Conservation (phyloP, 495 filamentous ascomycete species). For the Melanomma pulvis-pyrius region DNA sequence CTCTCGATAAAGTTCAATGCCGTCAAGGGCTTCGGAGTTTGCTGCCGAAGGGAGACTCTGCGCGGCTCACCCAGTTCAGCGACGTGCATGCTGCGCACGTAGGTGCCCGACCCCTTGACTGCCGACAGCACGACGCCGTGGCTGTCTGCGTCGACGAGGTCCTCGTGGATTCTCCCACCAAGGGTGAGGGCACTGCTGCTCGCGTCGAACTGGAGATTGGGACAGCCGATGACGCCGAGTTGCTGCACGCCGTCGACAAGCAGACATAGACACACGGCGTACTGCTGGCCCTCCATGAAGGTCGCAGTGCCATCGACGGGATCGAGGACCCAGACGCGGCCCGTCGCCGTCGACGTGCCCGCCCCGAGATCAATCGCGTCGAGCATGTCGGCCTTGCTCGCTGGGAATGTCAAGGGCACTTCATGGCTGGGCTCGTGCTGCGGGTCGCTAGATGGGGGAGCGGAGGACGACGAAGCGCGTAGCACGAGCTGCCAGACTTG, state of each 20-base stretch:
- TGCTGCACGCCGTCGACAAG: conserved; percentile 54
- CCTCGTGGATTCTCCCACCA: conserved; percentile 49
- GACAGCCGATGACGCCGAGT: conserved; percentile 59
- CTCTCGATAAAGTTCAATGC: conserved; percentile 57
- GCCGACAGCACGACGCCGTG: conserved; percentile 61
- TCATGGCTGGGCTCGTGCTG: conserved; percentile 35
- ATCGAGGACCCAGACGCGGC: conserved; percentile 63
- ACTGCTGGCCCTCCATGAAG: conserved; percentile 65
- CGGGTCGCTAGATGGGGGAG: conserved; percentile 6
- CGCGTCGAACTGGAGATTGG: conserved; percentile 52
- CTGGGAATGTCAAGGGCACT: conserved; percentile 49
- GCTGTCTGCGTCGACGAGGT: conserved; percentile 53
- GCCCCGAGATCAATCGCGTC: conserved; percentile 62
- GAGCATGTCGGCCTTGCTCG: conserved; percentile 59
- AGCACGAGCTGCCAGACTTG: conserved; percentile 38
- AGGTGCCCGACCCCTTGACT: conserved; percentile 59
- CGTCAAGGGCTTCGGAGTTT: conserved; percentile 31
- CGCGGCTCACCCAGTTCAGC: conserved; percentile 45
- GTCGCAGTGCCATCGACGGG: conserved; percentile 73
- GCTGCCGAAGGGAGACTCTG: conserved; percentile 41
- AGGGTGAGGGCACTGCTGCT: conserved; percentile 13
- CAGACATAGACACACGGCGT: conserved; percentile 64
- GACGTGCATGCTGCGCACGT: conserved; percentile 52
- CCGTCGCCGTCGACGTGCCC: conserved; percentile 45
- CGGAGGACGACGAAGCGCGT: conserved; percentile 1